Evolutionary conservation across 495 filamentous ascomycete genomes (phyloP).

Genomic region (Penicillium canescens): DNA sequence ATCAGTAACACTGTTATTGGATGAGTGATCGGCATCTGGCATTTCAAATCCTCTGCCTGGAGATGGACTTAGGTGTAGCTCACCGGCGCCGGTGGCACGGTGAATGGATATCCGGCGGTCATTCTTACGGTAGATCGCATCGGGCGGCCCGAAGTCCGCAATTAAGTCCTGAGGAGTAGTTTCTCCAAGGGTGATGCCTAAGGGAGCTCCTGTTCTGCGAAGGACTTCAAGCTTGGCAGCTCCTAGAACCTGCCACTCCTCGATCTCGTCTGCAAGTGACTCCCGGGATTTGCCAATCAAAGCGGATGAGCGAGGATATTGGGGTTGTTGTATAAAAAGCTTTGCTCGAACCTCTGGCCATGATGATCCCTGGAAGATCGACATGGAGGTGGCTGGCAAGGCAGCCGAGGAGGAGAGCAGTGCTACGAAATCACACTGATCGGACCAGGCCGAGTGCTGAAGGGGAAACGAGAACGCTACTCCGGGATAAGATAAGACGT

Average conservation of each 20-base stretch:
- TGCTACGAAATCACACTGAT: slow-evolving; percentile 81
- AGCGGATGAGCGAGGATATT: slow-evolving; percentile 61
- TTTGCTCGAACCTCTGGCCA: slow-evolving; percentile 79
- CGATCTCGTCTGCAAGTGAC: slow-evolving; percentile 74
- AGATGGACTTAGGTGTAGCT: slow-evolving; percentile 38
- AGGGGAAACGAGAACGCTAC: slow-evolving; percentile 90
- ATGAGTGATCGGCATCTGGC: slow-evolving; percentile 80
- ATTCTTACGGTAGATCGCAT: slow-evolving; percentile 91
- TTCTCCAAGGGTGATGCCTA: slow-evolving; percentile 71
- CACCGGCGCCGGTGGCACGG: slow-evolving; percentile 43
- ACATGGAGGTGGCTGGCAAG: slow-evolving; percentile 75
- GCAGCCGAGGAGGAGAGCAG: slow-evolving; percentile 78
- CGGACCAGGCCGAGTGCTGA: slow-evolving; percentile 71
- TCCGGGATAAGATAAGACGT: slow-evolving; percentile 90
- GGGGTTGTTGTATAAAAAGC: slow-evolving; percentile 71
- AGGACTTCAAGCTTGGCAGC: slow-evolving; percentile 76
- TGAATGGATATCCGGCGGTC: slow-evolving; percentile 92
- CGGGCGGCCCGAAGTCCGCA: slow-evolving; percentile 87
- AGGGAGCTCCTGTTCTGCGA: slow-evolving; percentile 57
- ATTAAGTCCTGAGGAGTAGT: slow-evolving; percentile 90
- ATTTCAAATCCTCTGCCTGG: slow-evolving; percentile 46
- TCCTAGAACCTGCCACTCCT: slow-evolving; percentile 71
- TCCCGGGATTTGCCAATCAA: slow-evolving; percentile 62
- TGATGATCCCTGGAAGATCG: slow-evolving; percentile 82
- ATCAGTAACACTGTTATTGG: slow-evolving; percentile 71